Evolutionary conservation across 306 rosid genomes (phyloP).

Genomic region (Quercus mongolica): DNA sequence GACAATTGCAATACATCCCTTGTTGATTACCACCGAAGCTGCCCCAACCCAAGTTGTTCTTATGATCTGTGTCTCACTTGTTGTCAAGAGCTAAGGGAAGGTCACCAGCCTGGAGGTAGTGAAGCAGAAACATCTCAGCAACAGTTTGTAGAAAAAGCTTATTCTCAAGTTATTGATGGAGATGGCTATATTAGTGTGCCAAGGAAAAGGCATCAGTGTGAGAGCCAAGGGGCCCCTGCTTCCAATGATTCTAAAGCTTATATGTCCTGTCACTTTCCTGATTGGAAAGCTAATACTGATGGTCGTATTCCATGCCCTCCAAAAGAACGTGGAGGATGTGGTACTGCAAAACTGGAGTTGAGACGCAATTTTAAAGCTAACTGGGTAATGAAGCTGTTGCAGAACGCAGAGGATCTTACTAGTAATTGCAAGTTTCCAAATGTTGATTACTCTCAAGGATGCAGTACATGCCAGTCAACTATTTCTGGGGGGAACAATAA

Average conservation of each 20-base stretch:
- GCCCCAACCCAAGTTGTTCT: conserved; percentile 51
- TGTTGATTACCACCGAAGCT: conserved; percentile 67
- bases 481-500: conserved; percentile 15
- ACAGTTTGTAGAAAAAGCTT: conserved; percentile 14
- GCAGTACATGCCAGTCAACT: conserved; percentile 34
- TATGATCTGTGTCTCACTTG: conserved; percentile 66
- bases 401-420: conserved; percentile 35
- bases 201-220: no score
- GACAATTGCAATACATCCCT: conserved; percentile 70
- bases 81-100: conserved; percentile 48
- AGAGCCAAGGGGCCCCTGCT: no score
- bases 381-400: conserved; percentile 45
- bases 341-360: conserved; percentile 36
- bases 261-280: conserved; percentile 9
- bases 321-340: conserved; percentile 52
- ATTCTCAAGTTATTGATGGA: neutral
- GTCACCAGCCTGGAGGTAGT: conserved; percentile 25
- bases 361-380: conserved; percentile 46
- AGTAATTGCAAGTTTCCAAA: conserved; percentile 33
- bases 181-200: neutral
- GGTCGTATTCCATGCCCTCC: conserved; percentile 58
- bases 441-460: conserved; percentile 37
- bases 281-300: conserved; percentile 46
- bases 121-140: conserved; percentile 38
- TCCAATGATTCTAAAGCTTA: no score